Percentiles rank a stretch among this genome's conserved stretches.
Conservation (phyloP, 2,329 filamentous ascomycete genomes). For the Chaetomium sp. region DNA sequence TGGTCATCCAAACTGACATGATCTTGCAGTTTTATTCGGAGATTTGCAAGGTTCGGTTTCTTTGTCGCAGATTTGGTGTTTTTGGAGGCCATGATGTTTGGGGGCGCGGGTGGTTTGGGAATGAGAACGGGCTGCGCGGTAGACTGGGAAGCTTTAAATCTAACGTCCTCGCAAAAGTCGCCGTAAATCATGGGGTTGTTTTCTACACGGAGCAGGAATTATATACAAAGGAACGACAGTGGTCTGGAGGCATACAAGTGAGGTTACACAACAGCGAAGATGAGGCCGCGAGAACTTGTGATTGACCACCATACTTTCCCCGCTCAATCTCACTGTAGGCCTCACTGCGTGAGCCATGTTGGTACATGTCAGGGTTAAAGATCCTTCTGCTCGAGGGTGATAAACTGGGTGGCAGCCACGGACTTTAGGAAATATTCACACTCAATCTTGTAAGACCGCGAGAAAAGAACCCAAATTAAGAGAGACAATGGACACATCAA, state of each 20-base stretch:
- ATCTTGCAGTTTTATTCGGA: conserved; percentile 20
- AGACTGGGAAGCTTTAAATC: neutral
- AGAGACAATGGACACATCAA: neutral
- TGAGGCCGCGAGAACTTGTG: neutral
- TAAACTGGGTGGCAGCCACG: too few species aligned
- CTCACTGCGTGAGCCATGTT: conserved; percentile 1
- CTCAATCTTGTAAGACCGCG: too few species aligned
- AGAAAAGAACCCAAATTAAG: too few species aligned
- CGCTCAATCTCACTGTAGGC: neutral
- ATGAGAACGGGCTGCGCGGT: neutral
- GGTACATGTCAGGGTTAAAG: too few species aligned
- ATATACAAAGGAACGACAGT: too few species aligned
- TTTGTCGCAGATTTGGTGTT: neutral
- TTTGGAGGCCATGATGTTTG: neutral
- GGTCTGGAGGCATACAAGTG: neutral
- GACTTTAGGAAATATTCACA: too few species aligned
- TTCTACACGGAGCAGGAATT: too few species aligned
- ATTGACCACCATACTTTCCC: neutral
- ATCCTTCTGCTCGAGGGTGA: too few species aligned
- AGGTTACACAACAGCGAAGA: conserved; percentile 1
- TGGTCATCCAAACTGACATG: conserved; percentile 22
- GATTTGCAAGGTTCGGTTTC: conserved; percentile 8
- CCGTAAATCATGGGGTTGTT: too few species aligned
- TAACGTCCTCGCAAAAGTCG: neutral
- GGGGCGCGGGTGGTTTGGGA: neutral